These are phyloP conservation scores for Fragilariopsis cylindrus DNA, from an alignment of 108 stramenopile species.

Conservation along the genomic window DNA sequence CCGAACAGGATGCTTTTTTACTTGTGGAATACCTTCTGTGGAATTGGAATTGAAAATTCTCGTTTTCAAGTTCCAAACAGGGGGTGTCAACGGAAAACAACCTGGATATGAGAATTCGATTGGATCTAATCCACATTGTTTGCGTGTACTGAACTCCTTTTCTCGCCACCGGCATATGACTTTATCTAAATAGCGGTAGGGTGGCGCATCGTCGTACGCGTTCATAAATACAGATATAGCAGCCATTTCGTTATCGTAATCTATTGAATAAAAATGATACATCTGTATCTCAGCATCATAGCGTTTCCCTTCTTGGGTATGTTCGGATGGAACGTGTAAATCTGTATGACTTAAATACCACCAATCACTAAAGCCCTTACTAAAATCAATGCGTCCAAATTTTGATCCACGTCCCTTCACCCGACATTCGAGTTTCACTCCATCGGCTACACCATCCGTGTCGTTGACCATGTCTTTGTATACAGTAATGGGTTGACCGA, in stretches of 20 bases:
- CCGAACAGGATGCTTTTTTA: not conserved
- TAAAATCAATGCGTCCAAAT: slow-evolving; percentile 44
- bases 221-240: slow-evolving; percentile 42
- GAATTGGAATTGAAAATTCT: not conserved
- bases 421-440: slow-evolving; percentile 16
- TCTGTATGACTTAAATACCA: slow-evolving; percentile 48
- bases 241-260: slow-evolving; percentile 34
- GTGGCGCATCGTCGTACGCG: slow-evolving; percentile 32
- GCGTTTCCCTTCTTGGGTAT: slow-evolving; percentile 50
- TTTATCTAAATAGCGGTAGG: slow-evolving; percentile 41
- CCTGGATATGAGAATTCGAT: slow-evolving; percentile 26
- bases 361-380: slow-evolving; percentile 51
- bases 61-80: not conserved
- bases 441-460: slow-evolving; percentile 3
- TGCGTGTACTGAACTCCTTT: slow-evolving; percentile 38
- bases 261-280: slow-evolving; percentile 39
- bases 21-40: not conserved
- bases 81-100: slow-evolving; percentile 29
- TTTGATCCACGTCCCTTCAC: slow-evolving; percentile 23
- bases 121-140: slow-evolving; percentile 32
- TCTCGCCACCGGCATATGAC: slow-evolving; percentile 51
- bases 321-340: slow-evolving; percentile 46
- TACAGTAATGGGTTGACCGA: slow-evolving; percentile 35
- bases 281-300: slow-evolving; percentile 52
- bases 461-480: slow-evolving; percentile 15